phyloP scores from a whole-genome alignment of 768 basidiomycete species.

The Trametes cubensis region DNA sequence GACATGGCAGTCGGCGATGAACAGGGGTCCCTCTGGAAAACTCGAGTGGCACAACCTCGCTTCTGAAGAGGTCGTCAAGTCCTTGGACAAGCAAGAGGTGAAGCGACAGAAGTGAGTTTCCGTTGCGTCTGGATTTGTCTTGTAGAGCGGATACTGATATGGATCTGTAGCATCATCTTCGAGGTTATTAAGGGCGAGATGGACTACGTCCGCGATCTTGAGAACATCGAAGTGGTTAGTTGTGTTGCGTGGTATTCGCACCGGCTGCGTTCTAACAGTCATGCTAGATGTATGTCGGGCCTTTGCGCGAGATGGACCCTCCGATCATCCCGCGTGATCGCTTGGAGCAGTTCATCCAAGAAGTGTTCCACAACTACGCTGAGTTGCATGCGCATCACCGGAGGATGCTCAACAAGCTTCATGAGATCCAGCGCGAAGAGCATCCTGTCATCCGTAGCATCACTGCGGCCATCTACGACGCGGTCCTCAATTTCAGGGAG shows the following conservation, averaged over 20 bases:
- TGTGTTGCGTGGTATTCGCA: neutral
- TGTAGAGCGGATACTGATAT: neutral
- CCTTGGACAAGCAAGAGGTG: slow-evolving; percentile 69
- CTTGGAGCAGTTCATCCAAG: slow-evolving; percentile 75
- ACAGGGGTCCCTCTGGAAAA: slow-evolving; percentile 75
- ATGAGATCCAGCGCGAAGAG: slow-evolving; percentile 87
- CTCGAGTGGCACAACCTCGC: slow-evolving; percentile 94
- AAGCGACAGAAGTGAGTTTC: slow-evolving; percentile 80
- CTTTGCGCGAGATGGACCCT: slow-evolving; percentile 71
- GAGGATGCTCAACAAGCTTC: slow-evolving; percentile 75
- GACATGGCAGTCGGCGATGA: slow-evolving; percentile 91
- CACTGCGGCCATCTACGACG: slow-evolving; percentile 84
- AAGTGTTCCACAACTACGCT: slow-evolving; percentile 87
- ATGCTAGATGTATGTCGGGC: slow-evolving; percentile 78
- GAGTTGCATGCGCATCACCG: slow-evolving; percentile 77
- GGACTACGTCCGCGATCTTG: slow-evolving; percentile 91
- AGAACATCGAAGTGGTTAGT: slow-evolving; percentile 77
- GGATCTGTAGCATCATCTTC: slow-evolving; percentile 71
- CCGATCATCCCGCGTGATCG: slow-evolving; percentile 75
- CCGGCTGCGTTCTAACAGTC: neutral
- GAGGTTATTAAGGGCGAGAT: slow-evolving; percentile 96
- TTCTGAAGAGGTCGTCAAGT: slow-evolving; percentile 60
- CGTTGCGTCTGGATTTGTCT: neutral
- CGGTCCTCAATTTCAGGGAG: slow-evolving; percentile 89
- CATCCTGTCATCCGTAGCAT: slow-evolving; percentile 78